phyloP scores from a whole-genome alignment of 176 grass and related monocot genomes.

The Phoenix dactylifera region DNA sequence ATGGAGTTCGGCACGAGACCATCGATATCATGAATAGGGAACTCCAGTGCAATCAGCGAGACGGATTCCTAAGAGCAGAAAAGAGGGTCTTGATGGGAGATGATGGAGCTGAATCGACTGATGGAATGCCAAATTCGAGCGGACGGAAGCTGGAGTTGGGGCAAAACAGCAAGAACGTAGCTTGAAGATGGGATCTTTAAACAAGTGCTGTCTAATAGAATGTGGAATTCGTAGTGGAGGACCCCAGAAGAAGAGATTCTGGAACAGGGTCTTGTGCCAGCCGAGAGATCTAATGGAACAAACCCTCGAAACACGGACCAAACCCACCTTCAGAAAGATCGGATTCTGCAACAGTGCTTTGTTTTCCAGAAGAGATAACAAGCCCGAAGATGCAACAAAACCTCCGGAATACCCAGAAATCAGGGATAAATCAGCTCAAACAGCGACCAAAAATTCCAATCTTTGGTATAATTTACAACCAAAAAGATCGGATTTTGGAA shows the following conservation, averaged over 20 bases:
- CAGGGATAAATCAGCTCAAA: no score
- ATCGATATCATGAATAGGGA: slow-evolving; percentile 34
- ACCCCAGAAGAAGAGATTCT: neutral
- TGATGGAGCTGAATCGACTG: neutral
- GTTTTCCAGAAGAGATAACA: neutral
- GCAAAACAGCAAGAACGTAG: neutral
- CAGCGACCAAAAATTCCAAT: no score
- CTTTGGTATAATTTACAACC: no score
- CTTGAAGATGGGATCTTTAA: neutral
- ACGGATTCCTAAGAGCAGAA: slow-evolving; percentile 1
- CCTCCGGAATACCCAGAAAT: no score
- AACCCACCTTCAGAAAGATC: neutral
- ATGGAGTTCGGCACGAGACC: slow-evolving; percentile 20
- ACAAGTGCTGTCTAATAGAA: neutral
- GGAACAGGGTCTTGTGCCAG: neutral
- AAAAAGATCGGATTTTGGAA: no score
- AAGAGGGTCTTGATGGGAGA: neutral
- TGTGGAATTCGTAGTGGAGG: neutral
- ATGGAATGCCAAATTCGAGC: neutral
- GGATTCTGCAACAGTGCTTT: slow-evolving; percentile 11
- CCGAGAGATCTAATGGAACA: neutral
- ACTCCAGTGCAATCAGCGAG: slow-evolving; percentile 40
- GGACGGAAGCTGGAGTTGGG: neutral
- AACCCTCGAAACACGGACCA: neutral
- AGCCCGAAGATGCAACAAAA: no score